Base-by-base conservation (phyloP, 768 basidiomycete species). In the Strobilomyces echinocephalus region DNA sequence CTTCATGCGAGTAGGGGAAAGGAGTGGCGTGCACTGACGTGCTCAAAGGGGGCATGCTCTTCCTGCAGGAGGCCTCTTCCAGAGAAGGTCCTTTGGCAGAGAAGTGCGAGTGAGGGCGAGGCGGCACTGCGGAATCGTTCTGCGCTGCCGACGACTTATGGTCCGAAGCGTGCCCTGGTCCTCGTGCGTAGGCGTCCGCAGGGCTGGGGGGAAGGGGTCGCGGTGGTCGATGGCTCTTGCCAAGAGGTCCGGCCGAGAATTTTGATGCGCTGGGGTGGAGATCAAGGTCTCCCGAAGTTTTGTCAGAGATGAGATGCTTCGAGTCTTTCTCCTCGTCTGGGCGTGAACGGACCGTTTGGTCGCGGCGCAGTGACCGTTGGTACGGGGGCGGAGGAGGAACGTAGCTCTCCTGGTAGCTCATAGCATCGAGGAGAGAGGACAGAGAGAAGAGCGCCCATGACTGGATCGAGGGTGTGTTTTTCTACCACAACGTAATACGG, bases 271-370 rank as follows among this genome's bases (percentile, higher is more conserved):
- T 15, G 20, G 50, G 42, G 56, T 54, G 57, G 5, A 55, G 21
- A 0, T 39, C 14, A 42, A 20, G 16, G 9, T 60, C 53, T 31
- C 20, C 35, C 8, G 40, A 26, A 11, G 28, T 2, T 26, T 63
- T 58, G 33, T 55, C 49, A n/a, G 47, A 31, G 43, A 58, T 33
- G 42, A 18, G 20, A 12, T 55, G 54, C 34, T 59, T 65, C 16
- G 24, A 20, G 34, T 60, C 58, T 8, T 55, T 59, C 15, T 68
- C 64, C 15, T 61, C 41, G 41, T 41, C 50, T n/a, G 31, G 51
- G 24, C 60, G 49, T 20, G 57, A 57, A 30, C 46, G 63, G 39
- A 78, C 69, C 67, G 84, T 86, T 45, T 71, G 76, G 63, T 86
- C 81, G 44, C 77, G 80, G 39, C 70, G 63, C 20, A 73, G 61